Conservation (phyloP, 441 rosid species). For the Euphorbia corollata region DNA sequence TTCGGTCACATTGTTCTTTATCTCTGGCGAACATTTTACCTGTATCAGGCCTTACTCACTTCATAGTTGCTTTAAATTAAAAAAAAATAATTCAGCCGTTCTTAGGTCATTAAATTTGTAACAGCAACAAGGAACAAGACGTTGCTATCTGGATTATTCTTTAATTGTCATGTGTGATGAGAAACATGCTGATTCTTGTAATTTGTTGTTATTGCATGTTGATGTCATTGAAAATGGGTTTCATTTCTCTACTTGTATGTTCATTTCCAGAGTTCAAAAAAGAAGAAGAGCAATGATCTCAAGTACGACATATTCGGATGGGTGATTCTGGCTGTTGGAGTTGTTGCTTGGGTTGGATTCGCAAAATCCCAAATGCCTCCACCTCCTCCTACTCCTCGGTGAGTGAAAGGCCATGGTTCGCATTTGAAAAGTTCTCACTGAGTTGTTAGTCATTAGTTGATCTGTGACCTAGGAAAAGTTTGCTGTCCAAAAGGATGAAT, state of each 20-base stretch:
- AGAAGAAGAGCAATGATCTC: conserved; percentile 59
- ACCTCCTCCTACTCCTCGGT: conserved; percentile 40
- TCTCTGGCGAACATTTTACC: not conserved
- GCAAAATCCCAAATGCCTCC: conserved; percentile 70
- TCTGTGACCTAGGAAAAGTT: conserved; percentile 14
- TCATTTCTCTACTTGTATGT: not conserved
- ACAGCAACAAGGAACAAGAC: not conserved
- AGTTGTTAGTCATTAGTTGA: conserved; percentile 7
- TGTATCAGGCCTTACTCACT: not conserved
- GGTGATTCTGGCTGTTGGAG: conserved; percentile 77
- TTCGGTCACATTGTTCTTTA: not conserved
- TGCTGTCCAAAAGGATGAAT: not conserved
- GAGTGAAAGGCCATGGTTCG: conserved; percentile 12
- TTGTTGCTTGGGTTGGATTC: conserved; percentile 78
- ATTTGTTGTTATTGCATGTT: not conserved
- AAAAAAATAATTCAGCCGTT: not conserved
- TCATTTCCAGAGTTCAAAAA: conserved; percentile 41
- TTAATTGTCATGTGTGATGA: too few species aligned
- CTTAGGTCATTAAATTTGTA: not conserved
- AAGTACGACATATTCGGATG: conserved; percentile 77
- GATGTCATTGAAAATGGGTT: not conserved
- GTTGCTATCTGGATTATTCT: not conserved
- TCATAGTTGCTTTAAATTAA: not conserved
- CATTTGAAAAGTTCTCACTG: not conserved
- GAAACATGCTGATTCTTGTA: too few species aligned